Conservation (phyloP, 2,329 filamentous ascomycete species). For the Xylariaceae sp. region DNA sequence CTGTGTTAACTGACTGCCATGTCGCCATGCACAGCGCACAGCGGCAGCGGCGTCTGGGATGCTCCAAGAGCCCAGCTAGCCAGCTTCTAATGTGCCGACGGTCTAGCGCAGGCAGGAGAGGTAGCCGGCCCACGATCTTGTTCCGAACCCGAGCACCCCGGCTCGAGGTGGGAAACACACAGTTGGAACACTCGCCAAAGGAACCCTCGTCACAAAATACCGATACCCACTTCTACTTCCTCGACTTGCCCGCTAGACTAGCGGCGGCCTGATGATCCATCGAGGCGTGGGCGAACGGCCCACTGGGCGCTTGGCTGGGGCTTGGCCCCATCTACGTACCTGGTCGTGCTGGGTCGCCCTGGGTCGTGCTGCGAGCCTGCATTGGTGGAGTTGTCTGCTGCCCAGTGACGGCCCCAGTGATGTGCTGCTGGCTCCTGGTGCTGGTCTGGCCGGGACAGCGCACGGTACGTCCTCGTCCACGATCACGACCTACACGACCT, state of each 20-base stretch:
- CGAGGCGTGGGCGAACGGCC: conserved; percentile 17
- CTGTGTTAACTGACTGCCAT: too few relatives aligned
- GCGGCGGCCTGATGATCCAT: conserved; percentile 21
- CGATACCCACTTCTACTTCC: conserved; percentile 12
- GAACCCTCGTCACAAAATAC: conserved; percentile 19
- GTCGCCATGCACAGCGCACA: too few relatives aligned
- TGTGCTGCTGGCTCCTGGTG: too few relatives aligned
- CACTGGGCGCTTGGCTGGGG: conserved; percentile 19
- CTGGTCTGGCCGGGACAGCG: conserved; percentile 15
- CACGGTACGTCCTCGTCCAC: too few relatives aligned
- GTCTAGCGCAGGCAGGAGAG: conserved; percentile 6
- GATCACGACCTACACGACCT: conserved; percentile 1
- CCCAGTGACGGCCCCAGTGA: conserved; percentile 6
- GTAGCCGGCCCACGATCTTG: conserved; percentile 19
- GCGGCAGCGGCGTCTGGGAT: neutral
- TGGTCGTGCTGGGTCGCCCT: neutral
- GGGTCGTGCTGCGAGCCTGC: too few relatives aligned
- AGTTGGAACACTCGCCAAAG: conserved; percentile 21
- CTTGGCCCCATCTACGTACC: conserved; percentile 16
- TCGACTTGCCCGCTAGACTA: too few relatives aligned
- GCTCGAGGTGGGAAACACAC: conserved; percentile 22
- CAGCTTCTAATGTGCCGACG: neutral
- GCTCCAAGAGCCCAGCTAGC: neutral
- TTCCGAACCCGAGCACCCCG: conserved; percentile 6
- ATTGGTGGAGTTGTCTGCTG: too few relatives aligned